Evolutionary conservation across 1,139 yeast genomes (phyloP).

Genomic region (Lodderomyces beijingensis): DNA sequence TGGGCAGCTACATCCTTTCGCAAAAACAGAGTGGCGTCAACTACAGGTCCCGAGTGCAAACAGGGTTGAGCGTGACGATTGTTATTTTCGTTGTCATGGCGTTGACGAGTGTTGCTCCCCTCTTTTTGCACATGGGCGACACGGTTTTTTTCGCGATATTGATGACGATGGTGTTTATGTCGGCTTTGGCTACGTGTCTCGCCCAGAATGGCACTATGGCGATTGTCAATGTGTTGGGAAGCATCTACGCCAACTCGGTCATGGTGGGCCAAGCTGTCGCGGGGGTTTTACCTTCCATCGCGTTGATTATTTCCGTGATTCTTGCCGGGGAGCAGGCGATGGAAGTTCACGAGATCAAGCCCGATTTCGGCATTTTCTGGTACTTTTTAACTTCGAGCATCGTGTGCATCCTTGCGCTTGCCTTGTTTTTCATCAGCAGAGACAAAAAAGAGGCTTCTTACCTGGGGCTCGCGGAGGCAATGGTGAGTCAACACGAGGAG

Average conservation of each 20-base stretch:
- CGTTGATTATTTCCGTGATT: constrained; percentile 59
- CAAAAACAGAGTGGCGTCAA: constrained; percentile 61
- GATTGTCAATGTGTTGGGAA: constrained; percentile 72
- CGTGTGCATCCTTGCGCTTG: constrained; percentile 50
- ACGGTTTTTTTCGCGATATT: constrained; percentile 38
- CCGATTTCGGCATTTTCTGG: constrained; percentile 51
- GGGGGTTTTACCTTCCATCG: constrained; percentile 83
- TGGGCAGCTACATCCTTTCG: constrained; percentile 61
- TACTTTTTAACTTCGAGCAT: constrained; percentile 71
- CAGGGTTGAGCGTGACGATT: constrained; percentile 57
- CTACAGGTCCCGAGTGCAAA: constrained; percentile 54
- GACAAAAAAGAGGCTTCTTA: constrained; percentile 22
- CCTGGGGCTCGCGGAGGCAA: constrained; percentile 14
- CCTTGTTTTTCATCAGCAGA: constrained; percentile 26
- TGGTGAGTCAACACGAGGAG: constrained; percentile 5
- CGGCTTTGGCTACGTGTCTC: constrained; percentile 63
- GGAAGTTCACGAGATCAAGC: constrained; percentile 26
- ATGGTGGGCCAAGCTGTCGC: constrained; percentile 96
- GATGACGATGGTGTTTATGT: constrained; percentile 55
- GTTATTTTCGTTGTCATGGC: constrained; percentile 52
- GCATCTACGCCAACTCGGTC: constrained; percentile 77
- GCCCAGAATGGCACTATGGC: constrained; percentile 94
- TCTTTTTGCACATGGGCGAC: constrained; percentile 37
- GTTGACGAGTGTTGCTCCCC: constrained; percentile 43
- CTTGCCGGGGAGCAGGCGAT: constrained; percentile 32